These are phyloP conservation scores for Aspergillus sp. DNA, from an alignment of 2,329 filamentous ascomycete genomes.

Conservation along the genomic window DNA sequence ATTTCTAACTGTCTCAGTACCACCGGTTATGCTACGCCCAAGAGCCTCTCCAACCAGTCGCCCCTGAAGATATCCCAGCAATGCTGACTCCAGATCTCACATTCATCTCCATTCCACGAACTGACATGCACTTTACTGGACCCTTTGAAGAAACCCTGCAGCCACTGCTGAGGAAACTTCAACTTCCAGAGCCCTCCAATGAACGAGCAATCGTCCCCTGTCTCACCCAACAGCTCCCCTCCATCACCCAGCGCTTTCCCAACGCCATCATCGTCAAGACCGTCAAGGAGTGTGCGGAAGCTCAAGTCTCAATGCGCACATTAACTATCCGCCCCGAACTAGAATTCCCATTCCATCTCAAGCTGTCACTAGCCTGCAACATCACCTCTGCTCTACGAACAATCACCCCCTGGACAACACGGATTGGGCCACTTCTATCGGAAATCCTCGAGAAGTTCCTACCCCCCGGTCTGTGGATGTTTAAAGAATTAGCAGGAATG, in stretches of 20 bases:
- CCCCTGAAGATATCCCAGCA: conserved; percentile 7
- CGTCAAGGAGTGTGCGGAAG: conserved; percentile 8
- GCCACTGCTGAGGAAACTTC: conserved; percentile 11
- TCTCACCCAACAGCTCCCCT: conserved; percentile 14
- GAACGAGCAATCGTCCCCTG: conserved; percentile 12
- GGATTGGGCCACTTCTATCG: conserved; percentile 8
- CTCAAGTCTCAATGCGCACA: conserved; percentile 18
- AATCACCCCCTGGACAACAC: conserved; percentile 15
- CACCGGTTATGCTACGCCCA: conserved; percentile 11
- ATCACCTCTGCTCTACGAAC: conserved; percentile 17
- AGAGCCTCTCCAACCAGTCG: conserved; percentile 4
- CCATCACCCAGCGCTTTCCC: conserved; percentile 10
- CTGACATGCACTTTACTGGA: conserved; percentile 10
- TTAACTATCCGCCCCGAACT: conserved; percentile 13
- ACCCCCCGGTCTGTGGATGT: conserved; percentile 14
- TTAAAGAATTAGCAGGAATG: conserved; percentile 14
- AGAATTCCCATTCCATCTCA: conserved; percentile 13
- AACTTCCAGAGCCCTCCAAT: conserved; percentile 1
- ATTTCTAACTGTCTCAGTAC: conserved; percentile 2
- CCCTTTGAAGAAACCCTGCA: conserved; percentile 12
- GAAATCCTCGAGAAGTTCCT: conserved; percentile 12
- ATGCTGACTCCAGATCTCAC: conserved; percentile 13
- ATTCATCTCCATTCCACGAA: conserved; percentile 12
- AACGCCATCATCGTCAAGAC: conserved; percentile 6
- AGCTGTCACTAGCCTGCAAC: conserved; percentile 17